Conservation (phyloP, 192 early-diverging fungal genomes). For the Endogone sp. region DNA sequence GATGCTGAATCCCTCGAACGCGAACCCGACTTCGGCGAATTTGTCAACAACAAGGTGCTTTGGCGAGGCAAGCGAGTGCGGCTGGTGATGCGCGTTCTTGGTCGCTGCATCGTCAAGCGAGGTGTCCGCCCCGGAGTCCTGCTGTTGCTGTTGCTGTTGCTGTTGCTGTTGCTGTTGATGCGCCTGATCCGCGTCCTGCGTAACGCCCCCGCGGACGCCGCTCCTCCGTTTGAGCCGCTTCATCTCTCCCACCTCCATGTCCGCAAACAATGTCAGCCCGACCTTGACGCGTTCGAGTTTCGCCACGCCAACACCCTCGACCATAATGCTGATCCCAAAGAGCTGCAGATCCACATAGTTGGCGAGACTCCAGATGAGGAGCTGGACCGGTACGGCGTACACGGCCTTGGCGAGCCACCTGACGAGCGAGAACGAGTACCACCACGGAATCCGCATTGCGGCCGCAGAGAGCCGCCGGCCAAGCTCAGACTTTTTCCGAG, state of each 20-base stretch:
- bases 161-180: not conserved
- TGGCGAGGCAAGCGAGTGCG: conserved; percentile 32
- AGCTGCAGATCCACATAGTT: conserved; percentile 33
- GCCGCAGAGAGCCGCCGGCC: conserved; percentile 15
- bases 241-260: not conserved
- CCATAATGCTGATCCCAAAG: conserved; percentile 7
- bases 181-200: not conserved
- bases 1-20: conserved; percentile 10
- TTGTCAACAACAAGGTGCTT: conserved; percentile 39
- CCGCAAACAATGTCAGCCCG: conserved; percentile 25
- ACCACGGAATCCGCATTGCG: conserved; percentile 28
- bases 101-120: not conserved
- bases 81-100: conserved; percentile 19
- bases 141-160: not conserved
- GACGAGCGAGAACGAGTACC: conserved; percentile 39
- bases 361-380: conserved; percentile 33
- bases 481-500: no score
- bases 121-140: not conserved
- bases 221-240: not conserved
- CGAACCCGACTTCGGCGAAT: conserved; percentile 25
- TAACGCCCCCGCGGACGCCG: not conserved
- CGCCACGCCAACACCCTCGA: conserved; percentile 15
- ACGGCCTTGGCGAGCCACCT: conserved; percentile 28
- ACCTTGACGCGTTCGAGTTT: conserved; percentile 15
- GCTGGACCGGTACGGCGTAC: conserved; percentile 37